Evolutionary conservation across 23 red algal species (phyloP).

Genomic region (Gracilaria domingensis): DNA sequence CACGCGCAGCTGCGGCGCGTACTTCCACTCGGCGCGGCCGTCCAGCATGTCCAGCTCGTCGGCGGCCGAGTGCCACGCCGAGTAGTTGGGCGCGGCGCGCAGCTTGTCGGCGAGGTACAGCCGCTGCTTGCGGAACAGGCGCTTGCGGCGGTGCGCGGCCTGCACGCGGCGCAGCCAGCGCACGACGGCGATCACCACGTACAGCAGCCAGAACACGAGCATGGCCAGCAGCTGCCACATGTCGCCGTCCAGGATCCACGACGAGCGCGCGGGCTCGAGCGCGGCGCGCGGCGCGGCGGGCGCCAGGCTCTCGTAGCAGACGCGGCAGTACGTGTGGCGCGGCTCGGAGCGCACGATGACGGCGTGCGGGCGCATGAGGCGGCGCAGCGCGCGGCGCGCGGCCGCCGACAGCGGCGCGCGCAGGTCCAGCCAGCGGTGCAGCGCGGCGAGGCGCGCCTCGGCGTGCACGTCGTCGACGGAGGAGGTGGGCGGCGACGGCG

Average conservation of each 20-base stretch:
- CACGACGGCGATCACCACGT: constrained; percentile 1
- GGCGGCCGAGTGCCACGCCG: constrained; percentile 70
- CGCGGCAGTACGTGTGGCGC: not conserved
- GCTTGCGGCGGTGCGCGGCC: not conserved
- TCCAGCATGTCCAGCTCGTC: constrained; percentile 67
- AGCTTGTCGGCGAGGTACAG: constrained; percentile 19
- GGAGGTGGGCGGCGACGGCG: not conserved
- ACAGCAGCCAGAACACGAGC: constrained; percentile 4
- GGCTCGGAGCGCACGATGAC: constrained; percentile 23
- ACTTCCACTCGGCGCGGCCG: constrained; percentile 49
- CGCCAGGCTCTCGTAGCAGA: not conserved
- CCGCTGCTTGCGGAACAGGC: not conserved
- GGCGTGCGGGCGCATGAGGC: constrained; percentile 28
- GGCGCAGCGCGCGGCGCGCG: constrained; percentile 22
- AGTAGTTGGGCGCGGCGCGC: constrained; percentile 55
- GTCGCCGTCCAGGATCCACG: constrained; percentile 2
- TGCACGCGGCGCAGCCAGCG: constrained; percentile 12
- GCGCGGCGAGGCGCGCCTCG: constrained; percentile 23
- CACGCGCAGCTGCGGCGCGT: not conserved
- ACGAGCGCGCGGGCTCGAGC: not conserved
- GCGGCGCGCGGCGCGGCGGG: not conserved
- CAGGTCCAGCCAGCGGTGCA: constrained; percentile 52
- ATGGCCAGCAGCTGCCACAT: constrained; percentile 20
- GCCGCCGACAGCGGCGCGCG: constrained; percentile 1
- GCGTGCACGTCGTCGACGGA: constrained; percentile 45